phyloP scores from a whole-genome alignment of 345 rosid species.

The Ailanthus altissimus region DNA sequence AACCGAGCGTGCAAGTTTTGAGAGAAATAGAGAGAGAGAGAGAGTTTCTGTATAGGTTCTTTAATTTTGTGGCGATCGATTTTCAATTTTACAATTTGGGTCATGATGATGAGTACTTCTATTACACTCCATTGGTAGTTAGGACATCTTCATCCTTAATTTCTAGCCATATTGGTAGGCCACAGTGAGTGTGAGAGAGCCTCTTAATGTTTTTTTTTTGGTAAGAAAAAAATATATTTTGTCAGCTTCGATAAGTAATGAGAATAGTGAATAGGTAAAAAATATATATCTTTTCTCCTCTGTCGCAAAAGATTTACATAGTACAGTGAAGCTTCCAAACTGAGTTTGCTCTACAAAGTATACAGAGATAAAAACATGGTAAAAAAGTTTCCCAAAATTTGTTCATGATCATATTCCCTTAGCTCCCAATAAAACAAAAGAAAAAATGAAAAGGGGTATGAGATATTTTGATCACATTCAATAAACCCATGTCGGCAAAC shows the following conservation, averaged over 20 bases:
- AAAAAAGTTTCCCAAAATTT: background rate
- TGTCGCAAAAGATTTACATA: background rate
- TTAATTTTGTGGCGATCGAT: background rate
- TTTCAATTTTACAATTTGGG: background rate
- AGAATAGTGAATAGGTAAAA: background rate
- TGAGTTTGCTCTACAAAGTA: background rate
- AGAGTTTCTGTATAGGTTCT: conserved; percentile 10
- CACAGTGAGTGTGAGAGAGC: background rate
- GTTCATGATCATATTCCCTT: no score
- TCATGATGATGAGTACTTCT: conserved; percentile 24
- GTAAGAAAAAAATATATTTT: background rate
- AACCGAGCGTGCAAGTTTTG: background rate
- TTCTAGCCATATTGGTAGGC: conserved; percentile 34
- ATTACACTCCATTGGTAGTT: conserved; percentile 32
- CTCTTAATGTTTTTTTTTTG: background rate
- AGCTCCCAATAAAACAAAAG: background rate
- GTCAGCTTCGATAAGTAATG: background rate
- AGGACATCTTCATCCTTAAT: conserved; percentile 42
- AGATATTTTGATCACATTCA: background rate
- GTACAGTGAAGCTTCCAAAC: background rate
- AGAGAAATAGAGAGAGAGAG: background rate
- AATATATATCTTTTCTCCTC: background rate
- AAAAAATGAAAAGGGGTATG: background rate
- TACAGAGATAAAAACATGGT: background rate
- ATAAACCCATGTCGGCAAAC: conserved; percentile 38